A percentile compares a stretch with the other conserved stretches of the same genome.
Conservation (phyloP, 441 rosid species). For the Populus hybrid region DNA sequence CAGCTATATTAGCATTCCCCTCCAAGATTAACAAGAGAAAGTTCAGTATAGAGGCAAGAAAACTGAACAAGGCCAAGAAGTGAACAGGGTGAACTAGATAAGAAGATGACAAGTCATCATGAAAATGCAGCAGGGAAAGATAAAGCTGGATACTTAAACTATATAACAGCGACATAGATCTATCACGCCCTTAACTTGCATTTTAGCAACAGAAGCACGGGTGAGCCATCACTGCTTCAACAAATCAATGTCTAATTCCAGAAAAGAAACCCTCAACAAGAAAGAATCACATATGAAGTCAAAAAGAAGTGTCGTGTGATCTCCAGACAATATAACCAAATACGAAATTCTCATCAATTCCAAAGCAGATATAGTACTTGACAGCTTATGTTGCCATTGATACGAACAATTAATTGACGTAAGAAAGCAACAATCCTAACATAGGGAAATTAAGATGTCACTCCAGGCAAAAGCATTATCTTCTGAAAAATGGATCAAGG, state of each 20-base stretch:
- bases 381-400: neutral
- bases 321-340: neutral
- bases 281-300: neutral
- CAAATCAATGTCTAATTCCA: neutral
- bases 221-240: neutral
- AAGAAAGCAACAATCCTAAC: neutral
- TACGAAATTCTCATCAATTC: neutral
- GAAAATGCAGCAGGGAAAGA: neutral
- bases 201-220: neutral
- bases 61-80: neutral
- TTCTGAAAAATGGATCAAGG: neutral
- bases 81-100: neutral
- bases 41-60: neutral
- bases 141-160: neutral
- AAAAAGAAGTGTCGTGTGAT: neutral
- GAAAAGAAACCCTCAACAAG: neutral
- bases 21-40: neutral
- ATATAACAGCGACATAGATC: neutral
- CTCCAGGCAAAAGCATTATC: neutral
- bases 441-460: neutral
- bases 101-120: neutral
- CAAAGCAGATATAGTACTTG: neutral
- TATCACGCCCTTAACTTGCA: neutral
- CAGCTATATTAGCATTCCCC: neutral
- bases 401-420: neutral